These are phyloP conservation scores for Picocystis salinarum DNA, from an alignment of 139 green algal species.

Conservation along the genomic window DNA sequence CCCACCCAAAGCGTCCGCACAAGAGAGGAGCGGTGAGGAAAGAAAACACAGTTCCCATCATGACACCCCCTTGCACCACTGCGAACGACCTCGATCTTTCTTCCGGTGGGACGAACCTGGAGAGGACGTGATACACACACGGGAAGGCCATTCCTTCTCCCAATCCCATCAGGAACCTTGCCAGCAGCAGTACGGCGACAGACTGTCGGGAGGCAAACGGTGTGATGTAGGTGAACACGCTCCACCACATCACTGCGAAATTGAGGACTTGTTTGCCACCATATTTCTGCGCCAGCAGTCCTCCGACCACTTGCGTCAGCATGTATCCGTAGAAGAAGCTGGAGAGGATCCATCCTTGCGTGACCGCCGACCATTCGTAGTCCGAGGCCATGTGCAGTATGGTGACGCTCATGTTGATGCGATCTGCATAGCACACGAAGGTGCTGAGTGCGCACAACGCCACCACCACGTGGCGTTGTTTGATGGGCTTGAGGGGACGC, in stretches of 20 bases:
- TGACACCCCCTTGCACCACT: background rate
- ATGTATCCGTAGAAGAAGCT: constrained; percentile 1
- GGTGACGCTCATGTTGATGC: background rate
- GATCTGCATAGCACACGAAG: background rate
- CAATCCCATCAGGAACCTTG: background rate
- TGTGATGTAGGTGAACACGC: background rate
- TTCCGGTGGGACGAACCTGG: background rate
- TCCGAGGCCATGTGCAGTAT: background rate
- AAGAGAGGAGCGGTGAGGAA: background rate
- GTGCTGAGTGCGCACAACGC: background rate
- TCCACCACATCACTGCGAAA: background rate
- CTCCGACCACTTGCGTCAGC: background rate
- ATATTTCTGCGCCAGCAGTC: background rate
- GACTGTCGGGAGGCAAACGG: too few species aligned
- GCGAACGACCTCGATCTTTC: background rate
- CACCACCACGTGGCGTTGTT: background rate
- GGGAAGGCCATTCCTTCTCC: background rate
- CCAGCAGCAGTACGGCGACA: background rate
- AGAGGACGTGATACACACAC: background rate
- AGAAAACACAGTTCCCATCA: background rate
- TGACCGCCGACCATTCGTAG: background rate
- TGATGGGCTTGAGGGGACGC: too few species aligned
- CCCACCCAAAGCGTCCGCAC: background rate
- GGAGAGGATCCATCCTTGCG: background rate
- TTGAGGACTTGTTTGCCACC: background rate